These are phyloP conservation scores for Sphagnum tenellum DNA, from an alignment of 225 moss, liverwort and hornwort genomes.

Conservation along the genomic window DNA sequence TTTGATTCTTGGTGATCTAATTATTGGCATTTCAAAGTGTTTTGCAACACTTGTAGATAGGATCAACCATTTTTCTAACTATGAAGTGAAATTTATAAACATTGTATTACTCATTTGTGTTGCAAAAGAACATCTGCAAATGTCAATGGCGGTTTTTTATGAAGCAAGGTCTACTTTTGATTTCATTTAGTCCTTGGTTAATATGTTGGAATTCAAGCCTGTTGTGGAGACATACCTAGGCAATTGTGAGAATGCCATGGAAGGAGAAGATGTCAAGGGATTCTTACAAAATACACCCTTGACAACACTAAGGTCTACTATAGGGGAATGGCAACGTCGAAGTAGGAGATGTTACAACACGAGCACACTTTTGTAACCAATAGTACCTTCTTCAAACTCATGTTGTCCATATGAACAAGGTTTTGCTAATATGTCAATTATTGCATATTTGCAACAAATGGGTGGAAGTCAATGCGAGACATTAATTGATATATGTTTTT, in stretches of 20 bases:
- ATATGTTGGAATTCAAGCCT: constrained; percentile 85
- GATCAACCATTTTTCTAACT: constrained; percentile 65
- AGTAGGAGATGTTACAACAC: too few species aligned
- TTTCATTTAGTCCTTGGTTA: constrained; percentile 73
- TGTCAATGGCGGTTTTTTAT: constrained; percentile 80
- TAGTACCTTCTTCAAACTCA: too few species aligned
- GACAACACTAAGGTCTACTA: too few species aligned
- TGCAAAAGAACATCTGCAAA: constrained; percentile 81
- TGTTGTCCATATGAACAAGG: too few species aligned
- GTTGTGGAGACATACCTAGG: constrained; percentile 39
- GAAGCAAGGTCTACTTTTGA: constrained; percentile 70
- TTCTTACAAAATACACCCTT: constrained; percentile 66
- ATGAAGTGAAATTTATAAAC: constrained; percentile 89
- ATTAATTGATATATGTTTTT: too few species aligned
- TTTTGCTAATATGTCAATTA: too few species aligned
- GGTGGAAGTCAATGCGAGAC: too few species aligned
- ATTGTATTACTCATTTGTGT: constrained; percentile 86
- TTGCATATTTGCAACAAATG: too few species aligned
- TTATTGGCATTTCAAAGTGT: constrained; percentile 74
- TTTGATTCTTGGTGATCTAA: constrained; percentile 79
- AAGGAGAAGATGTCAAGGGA: constrained; percentile 36
- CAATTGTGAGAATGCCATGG: constrained; percentile 25
- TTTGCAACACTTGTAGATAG: constrained; percentile 84
- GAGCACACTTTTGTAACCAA: too few species aligned
- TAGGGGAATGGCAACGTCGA: too few species aligned